Base-by-base conservation (phyloP, 495 filamentous ascomycete genomes). In the Hypoxylon lienhwacheense region DNA sequence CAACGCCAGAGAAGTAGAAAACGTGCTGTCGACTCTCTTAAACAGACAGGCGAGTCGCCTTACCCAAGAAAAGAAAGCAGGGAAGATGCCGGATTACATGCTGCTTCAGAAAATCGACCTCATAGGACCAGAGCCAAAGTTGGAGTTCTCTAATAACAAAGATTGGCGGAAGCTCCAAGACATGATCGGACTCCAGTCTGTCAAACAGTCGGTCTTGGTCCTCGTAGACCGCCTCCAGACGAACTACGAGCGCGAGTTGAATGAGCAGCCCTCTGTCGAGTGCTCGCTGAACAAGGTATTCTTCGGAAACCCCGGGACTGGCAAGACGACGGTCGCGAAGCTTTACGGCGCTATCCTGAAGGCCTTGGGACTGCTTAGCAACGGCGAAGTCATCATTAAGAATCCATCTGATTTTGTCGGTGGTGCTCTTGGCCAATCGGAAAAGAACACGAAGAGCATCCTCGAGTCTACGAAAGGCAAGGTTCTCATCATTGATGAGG, bases 361-460 rank as follows among this genome's bases (percentile, higher is more conserved):
- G 3, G 80, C 85, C 43, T 54, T 86, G 19, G 84, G 83, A 1
- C 55, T 83, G 15, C 66, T 88, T 0, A 74, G 70, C 1, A 84
- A 81, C 76, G 17, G 83, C 77, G 29, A 89, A 82, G 70, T 89
- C 0, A 67, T 91, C 5, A 63, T 83, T 0, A 89, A 86, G 55
- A 90, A 85, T 47, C 87, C 88, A 0, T 67, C 86, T 0, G 88
- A 91, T 57, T 90, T 91, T 57, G 71, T 90, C 19, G 87, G 87
- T 0, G 69, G 63, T 10, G 72, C 64, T 1, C 65, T 91, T 0
- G 88, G 88, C 0, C 69, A 77, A 17, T 90, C 87, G 0, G 88
- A 91, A 64, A 73, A 77, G 7, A 82, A 81, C 25, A 90, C 88
- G 0, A 91, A 87, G 63, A 83, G 75, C 0, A 89, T 90, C 24